phyloP scores from a whole-genome alignment of 73 alveolate species.

The Paramecium sonneborni region DNA sequence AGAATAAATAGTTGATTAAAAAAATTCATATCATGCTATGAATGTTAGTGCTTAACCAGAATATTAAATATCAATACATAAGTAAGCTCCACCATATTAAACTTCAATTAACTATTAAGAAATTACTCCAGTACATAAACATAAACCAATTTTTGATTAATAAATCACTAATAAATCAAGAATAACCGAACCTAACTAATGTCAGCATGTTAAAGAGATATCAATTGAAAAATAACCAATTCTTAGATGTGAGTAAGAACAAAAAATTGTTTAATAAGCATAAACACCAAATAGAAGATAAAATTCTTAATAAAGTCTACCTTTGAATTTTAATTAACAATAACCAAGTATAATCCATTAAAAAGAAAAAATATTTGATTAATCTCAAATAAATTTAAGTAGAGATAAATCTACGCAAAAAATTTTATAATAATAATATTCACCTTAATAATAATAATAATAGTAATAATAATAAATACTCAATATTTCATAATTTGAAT shows the following conservation, averaged over 20 bases:
- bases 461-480: not conserved
- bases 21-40: not conserved
- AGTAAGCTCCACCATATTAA: not conserved
- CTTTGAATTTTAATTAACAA: not conserved
- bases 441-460: not conserved
- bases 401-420: not conserved
- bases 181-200: not conserved
- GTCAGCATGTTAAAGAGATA: not conserved
- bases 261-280: not conserved
- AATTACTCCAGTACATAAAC: not conserved
- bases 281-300: not conserved
- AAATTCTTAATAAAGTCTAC: not conserved
- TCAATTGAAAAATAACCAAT: not conserved
- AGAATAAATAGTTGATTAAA: not conserved
- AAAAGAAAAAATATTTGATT: constrained; percentile 16
- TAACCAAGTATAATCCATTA: not conserved
- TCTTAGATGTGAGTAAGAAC: not conserved
- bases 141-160: not conserved
- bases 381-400: not conserved
- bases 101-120: not conserved
- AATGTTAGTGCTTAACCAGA: not conserved
- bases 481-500: not conserved
- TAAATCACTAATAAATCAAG: not conserved
- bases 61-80: not conserved
- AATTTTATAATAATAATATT: not conserved